Conservation (phyloP, 208 protist genomes). For the Phytomonas sp. region DNA sequence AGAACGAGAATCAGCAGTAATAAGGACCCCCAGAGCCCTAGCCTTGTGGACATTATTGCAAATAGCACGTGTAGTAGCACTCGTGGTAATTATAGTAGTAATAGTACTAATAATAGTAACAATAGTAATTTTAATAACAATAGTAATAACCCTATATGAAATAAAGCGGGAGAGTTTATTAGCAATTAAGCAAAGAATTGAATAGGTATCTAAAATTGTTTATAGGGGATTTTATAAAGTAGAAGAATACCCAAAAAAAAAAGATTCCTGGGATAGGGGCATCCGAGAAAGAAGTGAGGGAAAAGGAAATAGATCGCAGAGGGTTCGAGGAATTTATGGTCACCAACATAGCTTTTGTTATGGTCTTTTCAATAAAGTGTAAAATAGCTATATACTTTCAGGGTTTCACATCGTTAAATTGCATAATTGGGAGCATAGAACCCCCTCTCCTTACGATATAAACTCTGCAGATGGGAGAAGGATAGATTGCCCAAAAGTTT, state of each 20-base stretch:
- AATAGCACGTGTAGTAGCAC: too few relatives aligned
- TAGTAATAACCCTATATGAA: neutral
- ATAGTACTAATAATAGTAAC: constrained; percentile 4
- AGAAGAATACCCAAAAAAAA: neutral
- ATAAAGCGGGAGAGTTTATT: constrained; percentile 5
- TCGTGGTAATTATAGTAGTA: neutral
- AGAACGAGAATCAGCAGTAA: neutral
- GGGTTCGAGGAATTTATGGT: too few relatives aligned
- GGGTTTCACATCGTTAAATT: too few relatives aligned
- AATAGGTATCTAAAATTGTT: neutral
- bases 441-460: too few relatives aligned
- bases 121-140: neutral
- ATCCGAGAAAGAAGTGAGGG: neutral
- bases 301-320: too few relatives aligned
- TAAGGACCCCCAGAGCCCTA: neutral
- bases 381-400: too few relatives aligned
- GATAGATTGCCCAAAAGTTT: too few relatives aligned
- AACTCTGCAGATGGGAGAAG: too few relatives aligned
- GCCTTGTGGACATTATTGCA: neutral
- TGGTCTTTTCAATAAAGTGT: too few relatives aligned
- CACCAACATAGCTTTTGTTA: too few relatives aligned
- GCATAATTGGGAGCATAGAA: too few relatives aligned
- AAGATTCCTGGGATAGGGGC: neutral
- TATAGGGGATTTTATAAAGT: neutral
- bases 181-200: constrained; percentile 2